phyloP scores from a whole-genome alignment of 495 filamentous ascomycete species.

The Bacidia rubella region DNA sequence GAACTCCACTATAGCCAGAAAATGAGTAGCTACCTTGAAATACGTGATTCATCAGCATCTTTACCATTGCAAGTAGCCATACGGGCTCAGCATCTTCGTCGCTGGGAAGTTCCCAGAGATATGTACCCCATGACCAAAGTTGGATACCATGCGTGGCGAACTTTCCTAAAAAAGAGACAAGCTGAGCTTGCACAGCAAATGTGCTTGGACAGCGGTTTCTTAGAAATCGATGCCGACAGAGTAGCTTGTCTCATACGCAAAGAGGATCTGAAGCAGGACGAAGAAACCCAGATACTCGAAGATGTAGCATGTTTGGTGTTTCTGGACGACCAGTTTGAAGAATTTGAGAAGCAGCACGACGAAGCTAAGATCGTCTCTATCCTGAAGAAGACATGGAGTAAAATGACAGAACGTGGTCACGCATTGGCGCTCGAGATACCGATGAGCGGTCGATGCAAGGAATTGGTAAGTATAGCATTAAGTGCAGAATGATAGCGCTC shows the following conservation, averaged over 20 bases:
- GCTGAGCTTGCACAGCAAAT: constrained; percentile 45
- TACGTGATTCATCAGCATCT: constrained; percentile 40
- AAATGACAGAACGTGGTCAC: constrained; percentile 58
- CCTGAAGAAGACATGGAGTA: constrained; percentile 69
- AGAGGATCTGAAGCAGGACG: constrained; percentile 46
- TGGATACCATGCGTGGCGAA: constrained; percentile 67
- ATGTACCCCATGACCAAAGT: constrained; percentile 53
- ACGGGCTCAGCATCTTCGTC: constrained; percentile 67
- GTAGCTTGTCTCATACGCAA: constrained; percentile 51
- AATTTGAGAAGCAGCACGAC: constrained; percentile 51
- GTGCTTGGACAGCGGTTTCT: constrained; percentile 38
- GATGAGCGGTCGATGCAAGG: constrained; percentile 43
- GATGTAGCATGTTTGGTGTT: constrained; percentile 81
- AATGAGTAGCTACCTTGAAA: constrained; percentile 57
- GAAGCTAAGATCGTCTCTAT: constrained; percentile 66
- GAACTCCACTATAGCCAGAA: constrained; percentile 69
- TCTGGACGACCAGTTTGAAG: constrained; percentile 69
- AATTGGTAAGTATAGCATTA: constrained; percentile 52
- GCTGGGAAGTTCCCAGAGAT: constrained; percentile 64
- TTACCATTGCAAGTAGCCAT: constrained; percentile 56
- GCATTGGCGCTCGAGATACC: constrained; percentile 52
- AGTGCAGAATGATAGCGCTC: constrained; percentile 18
- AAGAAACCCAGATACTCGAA: constrained; percentile 59
- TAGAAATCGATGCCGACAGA: constrained; percentile 32
- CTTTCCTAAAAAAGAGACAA: constrained; percentile 54